phyloP scores from a whole-genome alignment of 495 filamentous ascomycete genomes.

The Aspergillus steynii region DNA sequence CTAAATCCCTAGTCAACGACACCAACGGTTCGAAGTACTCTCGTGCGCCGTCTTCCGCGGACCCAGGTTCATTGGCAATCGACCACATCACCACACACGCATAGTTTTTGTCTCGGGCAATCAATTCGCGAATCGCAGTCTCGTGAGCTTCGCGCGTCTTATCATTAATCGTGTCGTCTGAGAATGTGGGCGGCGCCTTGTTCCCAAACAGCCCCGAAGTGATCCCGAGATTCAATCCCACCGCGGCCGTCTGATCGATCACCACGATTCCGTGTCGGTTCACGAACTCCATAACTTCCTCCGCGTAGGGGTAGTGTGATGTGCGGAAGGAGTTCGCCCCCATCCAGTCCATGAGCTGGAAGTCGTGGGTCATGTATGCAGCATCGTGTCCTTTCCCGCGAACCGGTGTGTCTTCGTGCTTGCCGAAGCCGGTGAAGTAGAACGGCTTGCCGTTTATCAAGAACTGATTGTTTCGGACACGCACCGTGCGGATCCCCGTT shows the following conservation, averaged over 20 bases:
- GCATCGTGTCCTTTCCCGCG: background rate
- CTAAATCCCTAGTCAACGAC: background rate
- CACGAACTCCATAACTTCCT: constrained; percentile 23
- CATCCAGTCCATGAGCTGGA: constrained; percentile 23
- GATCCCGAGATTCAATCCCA: background rate
- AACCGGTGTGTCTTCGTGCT: background rate
- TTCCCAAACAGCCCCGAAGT: no score
- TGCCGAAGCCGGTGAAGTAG: background rate
- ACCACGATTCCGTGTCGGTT: background rate
- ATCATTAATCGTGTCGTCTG: background rate
- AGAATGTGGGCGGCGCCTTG: background rate
- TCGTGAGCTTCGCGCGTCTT: background rate
- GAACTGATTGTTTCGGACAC: background rate
- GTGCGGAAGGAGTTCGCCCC: constrained; percentile 28
- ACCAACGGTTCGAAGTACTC: background rate
- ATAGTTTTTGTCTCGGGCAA: background rate
- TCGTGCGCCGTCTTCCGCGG: background rate
- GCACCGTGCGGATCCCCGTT: background rate
- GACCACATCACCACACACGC: background rate
- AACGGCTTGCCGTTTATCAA: background rate
- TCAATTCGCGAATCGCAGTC: background rate
- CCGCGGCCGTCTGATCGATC: background rate
- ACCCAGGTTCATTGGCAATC: background rate
- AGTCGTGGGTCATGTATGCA: constrained; percentile 24
- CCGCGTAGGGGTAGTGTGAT: constrained; percentile 26